phyloP scores from a whole-genome alignment of 2,329 filamentous ascomycete genomes.

The Colletotrichum euphorbiae region DNA sequence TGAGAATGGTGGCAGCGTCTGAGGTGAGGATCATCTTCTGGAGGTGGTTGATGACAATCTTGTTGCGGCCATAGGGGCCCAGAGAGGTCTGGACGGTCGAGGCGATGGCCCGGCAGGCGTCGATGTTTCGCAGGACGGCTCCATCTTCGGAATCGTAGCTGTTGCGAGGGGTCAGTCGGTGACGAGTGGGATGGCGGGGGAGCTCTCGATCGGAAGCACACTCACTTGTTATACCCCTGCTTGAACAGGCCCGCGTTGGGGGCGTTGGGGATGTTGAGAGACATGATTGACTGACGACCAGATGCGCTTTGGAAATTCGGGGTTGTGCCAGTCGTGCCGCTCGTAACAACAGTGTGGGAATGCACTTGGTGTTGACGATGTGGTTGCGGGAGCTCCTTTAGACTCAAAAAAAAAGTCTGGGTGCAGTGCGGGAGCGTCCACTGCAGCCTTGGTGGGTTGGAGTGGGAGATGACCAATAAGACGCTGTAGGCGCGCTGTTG shows the following conservation, averaged over 20 bases:
- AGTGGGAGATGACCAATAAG: constrained; percentile 37
- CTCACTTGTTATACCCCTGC: constrained; percentile 93
- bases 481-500: constrained; percentile 31
- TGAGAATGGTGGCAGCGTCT: constrained; percentile 95
- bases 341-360: constrained; percentile 32
- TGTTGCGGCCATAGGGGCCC: constrained; percentile 97
- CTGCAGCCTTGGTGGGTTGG: constrained; percentile 40
- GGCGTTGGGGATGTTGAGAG: constrained; percentile 93
- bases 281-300: constrained; percentile 70
- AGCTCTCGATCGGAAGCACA: constrained; percentile 42
- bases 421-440: constrained; percentile 35
- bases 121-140: constrained; percentile 97
- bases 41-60: constrained; percentile 99
- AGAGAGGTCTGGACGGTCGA: constrained; percentile 97
- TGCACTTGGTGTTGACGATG: constrained; percentile 32
- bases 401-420: constrained; percentile 41
- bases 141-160: constrained; percentile 99
- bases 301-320: constrained; percentile 25
- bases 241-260: constrained; percentile 96
- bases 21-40: constrained; percentile 99
- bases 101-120: constrained; percentile 95
- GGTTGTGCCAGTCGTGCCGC: constrained; percentile 22
- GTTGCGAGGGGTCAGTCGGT: constrained; percentile 49
- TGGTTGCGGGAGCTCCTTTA: constrained; percentile 39
- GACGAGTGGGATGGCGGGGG: constrained; percentile 36